Conservation (phyloP, 805 yeast species). For the Metschnikowia noctiluminum region DNA sequence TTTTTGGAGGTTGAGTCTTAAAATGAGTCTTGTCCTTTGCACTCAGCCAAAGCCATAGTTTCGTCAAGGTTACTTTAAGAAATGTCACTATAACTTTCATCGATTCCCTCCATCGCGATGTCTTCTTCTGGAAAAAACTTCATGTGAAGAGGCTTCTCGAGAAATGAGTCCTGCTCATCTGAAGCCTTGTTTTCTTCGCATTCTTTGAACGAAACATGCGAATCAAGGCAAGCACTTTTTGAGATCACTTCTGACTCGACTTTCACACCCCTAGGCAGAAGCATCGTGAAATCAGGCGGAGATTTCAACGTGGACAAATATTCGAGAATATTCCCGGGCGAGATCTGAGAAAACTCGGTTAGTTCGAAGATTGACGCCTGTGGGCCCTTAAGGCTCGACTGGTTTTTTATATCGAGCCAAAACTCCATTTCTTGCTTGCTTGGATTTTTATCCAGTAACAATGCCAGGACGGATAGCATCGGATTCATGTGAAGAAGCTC, state of each 20-base stretch:
- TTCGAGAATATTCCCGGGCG: conserved; percentile 16
- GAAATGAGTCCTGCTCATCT: conserved; percentile 1
- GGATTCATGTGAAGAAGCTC: conserved; percentile 31
- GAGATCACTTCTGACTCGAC: not conserved
- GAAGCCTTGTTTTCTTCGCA: not conserved
- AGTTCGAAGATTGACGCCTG: conserved; percentile 15
- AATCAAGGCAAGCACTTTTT: not conserved
- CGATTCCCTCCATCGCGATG: conserved; percentile 4
- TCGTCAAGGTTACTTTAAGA: not conserved
- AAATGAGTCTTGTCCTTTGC: not conserved
- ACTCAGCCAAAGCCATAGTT: not conserved
- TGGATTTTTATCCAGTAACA: conserved; percentile 19
- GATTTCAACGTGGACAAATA: conserved; percentile 29
- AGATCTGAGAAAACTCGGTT: conserved; percentile 31
- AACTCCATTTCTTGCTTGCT: conserved; percentile 32
- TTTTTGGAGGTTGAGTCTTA: not conserved
- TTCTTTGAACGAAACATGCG: not conserved
- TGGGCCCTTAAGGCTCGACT: conserved; percentile 12
- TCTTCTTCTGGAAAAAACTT: conserved; percentile 5
- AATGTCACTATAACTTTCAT: not conserved
- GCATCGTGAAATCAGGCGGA: conserved; percentile 33
- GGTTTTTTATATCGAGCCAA: conserved; percentile 30
- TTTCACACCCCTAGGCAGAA: conserved; percentile 21
- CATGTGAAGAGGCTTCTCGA: conserved; percentile 4
- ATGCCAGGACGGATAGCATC: conserved; percentile 24